phyloP scores from a whole-genome alignment of 2,329 filamentous ascomycete species.

The Ilyonectria robusta region DNA sequence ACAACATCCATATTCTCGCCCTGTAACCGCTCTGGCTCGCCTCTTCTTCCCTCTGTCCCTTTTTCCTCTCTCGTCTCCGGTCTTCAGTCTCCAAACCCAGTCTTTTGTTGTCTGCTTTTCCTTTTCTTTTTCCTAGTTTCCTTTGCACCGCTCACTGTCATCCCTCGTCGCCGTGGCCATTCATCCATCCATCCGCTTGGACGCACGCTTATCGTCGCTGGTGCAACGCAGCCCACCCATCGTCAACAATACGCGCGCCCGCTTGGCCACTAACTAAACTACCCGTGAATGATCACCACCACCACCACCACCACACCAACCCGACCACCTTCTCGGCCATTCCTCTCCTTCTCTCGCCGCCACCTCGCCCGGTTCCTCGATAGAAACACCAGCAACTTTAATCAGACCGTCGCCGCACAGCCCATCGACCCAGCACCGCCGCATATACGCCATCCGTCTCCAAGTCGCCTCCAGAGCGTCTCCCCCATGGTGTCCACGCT shows the following conservation, averaged over 20 bases:
- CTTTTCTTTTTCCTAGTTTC: conserved; percentile 1
- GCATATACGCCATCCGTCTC: background rate
- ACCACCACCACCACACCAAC: conserved; percentile 22
- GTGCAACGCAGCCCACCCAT: conserved; percentile 25
- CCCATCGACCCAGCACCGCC: background rate
- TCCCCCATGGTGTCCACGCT: conserved; percentile 74
- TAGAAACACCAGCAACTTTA: conserved; percentile 1
- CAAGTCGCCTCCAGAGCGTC: conserved; percentile 5
- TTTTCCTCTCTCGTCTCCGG: background rate
- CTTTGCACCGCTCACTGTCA: background rate
- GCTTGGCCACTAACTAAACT: conserved; percentile 29
- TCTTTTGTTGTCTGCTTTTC: conserved; percentile 3
- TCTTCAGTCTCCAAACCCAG: background rate
- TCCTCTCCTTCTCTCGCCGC: conserved; percentile 31
- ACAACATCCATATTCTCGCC: background rate
- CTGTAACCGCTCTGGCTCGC: background rate
- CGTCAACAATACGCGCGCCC: conserved; percentile 24
- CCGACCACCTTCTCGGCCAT: conserved; percentile 23
- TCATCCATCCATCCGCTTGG: background rate
- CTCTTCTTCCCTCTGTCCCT: conserved; percentile 1
- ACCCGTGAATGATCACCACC: conserved; percentile 43
- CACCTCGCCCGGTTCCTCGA: conserved; percentile 27
- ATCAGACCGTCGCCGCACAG: background rate
- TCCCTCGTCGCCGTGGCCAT: background rate
- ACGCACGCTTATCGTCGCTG: conserved; percentile 28